Conservation (phyloP, 257 asterid species). For the Knoxia roxburghii region DNA sequence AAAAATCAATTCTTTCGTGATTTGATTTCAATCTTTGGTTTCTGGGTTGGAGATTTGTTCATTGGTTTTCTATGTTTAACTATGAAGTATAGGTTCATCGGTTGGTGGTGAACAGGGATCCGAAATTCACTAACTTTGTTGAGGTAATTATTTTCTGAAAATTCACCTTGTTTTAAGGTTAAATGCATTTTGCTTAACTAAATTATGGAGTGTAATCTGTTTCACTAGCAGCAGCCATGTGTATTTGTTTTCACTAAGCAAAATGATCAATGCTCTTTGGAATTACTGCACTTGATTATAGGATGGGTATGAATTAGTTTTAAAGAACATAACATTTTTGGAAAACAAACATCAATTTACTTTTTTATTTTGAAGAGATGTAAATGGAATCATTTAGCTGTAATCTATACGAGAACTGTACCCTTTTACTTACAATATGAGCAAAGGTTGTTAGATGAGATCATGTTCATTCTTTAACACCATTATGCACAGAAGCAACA, state of each 20-base stretch:
- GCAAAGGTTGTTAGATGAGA: not conserved
- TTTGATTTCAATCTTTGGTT: not conserved
- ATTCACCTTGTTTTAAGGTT: not conserved
- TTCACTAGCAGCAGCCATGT: not conserved
- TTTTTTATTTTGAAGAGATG: no score
- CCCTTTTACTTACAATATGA: no score
- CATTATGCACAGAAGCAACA: not conserved
- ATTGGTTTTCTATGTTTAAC: not conserved
- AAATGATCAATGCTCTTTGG: not conserved
- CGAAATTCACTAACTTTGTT: constrained; percentile 86
- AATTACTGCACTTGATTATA: no score
- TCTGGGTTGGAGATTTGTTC: not conserved
- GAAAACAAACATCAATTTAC: no score
- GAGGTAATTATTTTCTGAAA: constrained; percentile 42
- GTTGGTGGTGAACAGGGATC: constrained; percentile 81
- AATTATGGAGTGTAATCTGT: no score
- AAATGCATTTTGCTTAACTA: no score
- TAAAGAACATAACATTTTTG: no score
- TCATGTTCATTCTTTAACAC: not conserved
- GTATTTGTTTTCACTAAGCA: not conserved
- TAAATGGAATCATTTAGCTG: no score
- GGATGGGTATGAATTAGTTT: no score
- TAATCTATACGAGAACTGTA: no score
- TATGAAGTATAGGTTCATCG: constrained; percentile 65
- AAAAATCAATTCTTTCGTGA: not conserved